Evolutionary conservation across 2,329 filamentous ascomycete genomes (phyloP), one percentile per base, ranked within the genome.

Genomic region (Trichoderma citrinoviride): DNA sequence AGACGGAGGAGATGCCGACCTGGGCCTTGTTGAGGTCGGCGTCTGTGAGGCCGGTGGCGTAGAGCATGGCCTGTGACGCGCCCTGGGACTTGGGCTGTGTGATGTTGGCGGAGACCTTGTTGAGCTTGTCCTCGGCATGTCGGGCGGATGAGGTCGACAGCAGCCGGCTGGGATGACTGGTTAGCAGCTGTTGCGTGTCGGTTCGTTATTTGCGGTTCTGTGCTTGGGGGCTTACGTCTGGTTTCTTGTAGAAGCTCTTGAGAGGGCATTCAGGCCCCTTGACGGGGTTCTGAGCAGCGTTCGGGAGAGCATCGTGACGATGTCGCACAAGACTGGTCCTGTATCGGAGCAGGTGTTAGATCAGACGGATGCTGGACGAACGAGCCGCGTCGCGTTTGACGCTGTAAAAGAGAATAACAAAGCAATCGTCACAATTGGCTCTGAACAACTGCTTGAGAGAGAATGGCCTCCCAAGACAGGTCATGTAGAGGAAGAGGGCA

Each of bases 71-170:
- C 82, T 99, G 95, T 47, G 95, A 98, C 63, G 96, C 95, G 71
- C 95, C 95, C 82, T 99, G 95, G 40, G 94, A 95, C 82, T 97
- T 98, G 76, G 93, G 94, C 80, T 98, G 93, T 27, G 95, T 99
- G 81, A 99, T 94, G 76, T 83, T 78, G 67, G 87, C 82, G 67
- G 93, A 97, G 75, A 94, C 83, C 77, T 87, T 92, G 84, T 99
- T 99, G 77, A 97, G 86, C 71, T 83, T 78, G 50, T 84, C 80
- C 66, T 87, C 80, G 70, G 77, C 72, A 69, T 75, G 80, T 68
- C 80, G 78, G 70, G 81, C 74, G 33, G 82, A 71, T 19, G 85
- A 84, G 50, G 80, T 77, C 46, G 82, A 84, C 61, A 87, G 76
- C 67, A 80, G 75, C 61, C 84, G 84, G 65, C 83, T 85, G 12